These are phyloP conservation scores for Pythium biforme DNA, from an alignment of 352 stramenopile genomes.

Conservation along the genomic window DNA sequence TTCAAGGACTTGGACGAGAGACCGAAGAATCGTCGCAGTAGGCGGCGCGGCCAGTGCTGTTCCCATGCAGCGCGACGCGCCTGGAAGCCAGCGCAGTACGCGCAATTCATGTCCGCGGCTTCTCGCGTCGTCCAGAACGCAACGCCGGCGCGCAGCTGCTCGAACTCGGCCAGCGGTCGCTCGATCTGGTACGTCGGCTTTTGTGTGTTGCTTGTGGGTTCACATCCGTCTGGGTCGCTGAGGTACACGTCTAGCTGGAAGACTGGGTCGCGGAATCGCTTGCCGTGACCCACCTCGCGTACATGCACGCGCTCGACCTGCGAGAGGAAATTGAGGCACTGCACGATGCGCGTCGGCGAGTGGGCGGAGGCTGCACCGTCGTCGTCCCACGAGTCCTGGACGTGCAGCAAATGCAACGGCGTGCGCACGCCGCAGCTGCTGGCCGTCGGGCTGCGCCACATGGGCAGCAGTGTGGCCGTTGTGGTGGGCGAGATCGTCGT, in stretches of 20 bases:
- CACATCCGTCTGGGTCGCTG: neutral
- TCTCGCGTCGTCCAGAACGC: constrained; percentile 4
- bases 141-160: constrained; percentile 16
- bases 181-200: constrained; percentile 25
- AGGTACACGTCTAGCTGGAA: constrained; percentile 24
- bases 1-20: neutral
- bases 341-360: constrained; percentile 15
- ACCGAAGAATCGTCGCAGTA: constrained; percentile 9
- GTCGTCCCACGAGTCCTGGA: constrained; percentile 21
- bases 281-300: constrained; percentile 6
- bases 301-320: constrained; percentile 21
- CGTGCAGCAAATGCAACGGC: neutral
- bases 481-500: neutral
- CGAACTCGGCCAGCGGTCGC: constrained; percentile 18
- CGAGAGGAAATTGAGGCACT: constrained; percentile 27
- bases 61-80: constrained; percentile 9
- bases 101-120: neutral
- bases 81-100: constrained; percentile 13
- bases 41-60: constrained; percentile 9
- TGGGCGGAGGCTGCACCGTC: constrained; percentile 6
- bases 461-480: constrained; percentile 14
- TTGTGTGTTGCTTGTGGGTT: neutral
- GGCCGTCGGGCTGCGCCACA: constrained; percentile 24
- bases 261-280: constrained; percentile 8
- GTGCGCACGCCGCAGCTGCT: constrained; percentile 7